These are phyloP conservation scores for Leccinum arenicola DNA, from an alignment of 768 basidiomycete genomes.

Conservation along the genomic window DNA sequence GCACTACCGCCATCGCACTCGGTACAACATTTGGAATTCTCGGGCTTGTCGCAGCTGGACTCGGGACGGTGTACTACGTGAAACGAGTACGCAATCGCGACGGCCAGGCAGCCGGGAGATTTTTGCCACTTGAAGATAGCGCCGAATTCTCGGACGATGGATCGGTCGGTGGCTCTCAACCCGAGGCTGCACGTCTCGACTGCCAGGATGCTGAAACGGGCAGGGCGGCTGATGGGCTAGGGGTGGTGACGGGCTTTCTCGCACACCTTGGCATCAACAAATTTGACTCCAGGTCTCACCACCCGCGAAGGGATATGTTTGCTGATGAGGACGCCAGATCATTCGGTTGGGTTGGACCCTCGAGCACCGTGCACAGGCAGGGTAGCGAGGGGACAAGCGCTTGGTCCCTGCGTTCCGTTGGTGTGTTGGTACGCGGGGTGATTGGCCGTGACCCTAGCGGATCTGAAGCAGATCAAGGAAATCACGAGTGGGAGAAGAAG, in stretches of 20 bases:
- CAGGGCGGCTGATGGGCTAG: neutral
- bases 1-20: conserved; percentile 51
- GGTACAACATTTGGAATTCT: conserved; percentile 62
- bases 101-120: conserved; percentile 5
- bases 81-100: conserved; percentile 30
- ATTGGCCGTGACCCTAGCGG: conserved; percentile 29
- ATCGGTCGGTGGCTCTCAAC: conserved; percentile 4
- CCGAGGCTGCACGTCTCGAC: conserved; percentile 3
- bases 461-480: conserved; percentile 16
- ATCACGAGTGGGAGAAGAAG: conserved; percentile 22
- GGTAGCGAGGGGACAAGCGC: conserved; percentile 42
- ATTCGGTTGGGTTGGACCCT: conserved; percentile 31
- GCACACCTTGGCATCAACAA: conserved; percentile 23
- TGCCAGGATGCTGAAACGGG: neutral
- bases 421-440: conserved; percentile 27
- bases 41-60: conserved; percentile 45
- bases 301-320: conserved; percentile 64
- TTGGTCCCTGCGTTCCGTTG: conserved; percentile 51
- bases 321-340: conserved; percentile 70
- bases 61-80: conserved; percentile 44
- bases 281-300: conserved; percentile 3
- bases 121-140: conserved; percentile 21
- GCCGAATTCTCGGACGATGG: conserved; percentile 14
- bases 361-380: conserved; percentile 31
- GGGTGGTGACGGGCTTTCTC: conserved; percentile 19